phyloP scores from a whole-genome alignment of 257 asterid genomes.

The Jacaranda mimosifolia region DNA sequence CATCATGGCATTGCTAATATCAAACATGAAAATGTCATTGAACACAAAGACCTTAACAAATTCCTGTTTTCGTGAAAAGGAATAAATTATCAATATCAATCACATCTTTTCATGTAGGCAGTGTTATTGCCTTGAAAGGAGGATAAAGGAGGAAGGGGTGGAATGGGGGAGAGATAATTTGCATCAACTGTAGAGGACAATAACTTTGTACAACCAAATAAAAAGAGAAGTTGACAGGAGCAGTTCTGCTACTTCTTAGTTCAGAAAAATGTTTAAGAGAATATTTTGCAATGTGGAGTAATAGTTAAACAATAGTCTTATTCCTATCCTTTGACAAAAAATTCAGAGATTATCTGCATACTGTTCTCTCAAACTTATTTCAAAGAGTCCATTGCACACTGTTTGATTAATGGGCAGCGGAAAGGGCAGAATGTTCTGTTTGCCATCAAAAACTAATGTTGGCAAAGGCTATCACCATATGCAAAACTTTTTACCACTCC shows the following conservation, averaged over 20 bases:
- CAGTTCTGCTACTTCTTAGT: neutral
- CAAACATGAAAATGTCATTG: conserved; percentile 5
- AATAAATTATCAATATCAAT: neutral
- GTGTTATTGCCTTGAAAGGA: neutral
- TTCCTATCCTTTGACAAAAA: neutral
- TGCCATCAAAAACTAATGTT: conserved; percentile 1
- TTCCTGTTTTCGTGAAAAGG: neutral
- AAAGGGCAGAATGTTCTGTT: neutral
- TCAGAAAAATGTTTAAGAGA: neutral
- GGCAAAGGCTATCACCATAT: neutral
- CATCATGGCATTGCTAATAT: neutral
- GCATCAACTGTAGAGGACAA: neutral
- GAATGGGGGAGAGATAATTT: neutral
- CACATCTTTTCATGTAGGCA: neutral
- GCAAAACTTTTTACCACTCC: neutral
- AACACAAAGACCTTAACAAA: neutral
- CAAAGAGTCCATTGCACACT: conserved; percentile 4
- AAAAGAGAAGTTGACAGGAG: neutral
- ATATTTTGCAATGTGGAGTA: neutral
- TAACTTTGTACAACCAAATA: neutral
- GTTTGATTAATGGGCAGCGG: neutral
- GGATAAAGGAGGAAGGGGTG: no score
- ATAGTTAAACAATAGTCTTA: no score
- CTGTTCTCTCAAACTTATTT: neutral
- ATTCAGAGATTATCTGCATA: neutral